These are phyloP conservation scores for Mortierella sp. DNA, from an alignment of 371 early-diverging fungal species.

Conservation along the genomic window DNA sequence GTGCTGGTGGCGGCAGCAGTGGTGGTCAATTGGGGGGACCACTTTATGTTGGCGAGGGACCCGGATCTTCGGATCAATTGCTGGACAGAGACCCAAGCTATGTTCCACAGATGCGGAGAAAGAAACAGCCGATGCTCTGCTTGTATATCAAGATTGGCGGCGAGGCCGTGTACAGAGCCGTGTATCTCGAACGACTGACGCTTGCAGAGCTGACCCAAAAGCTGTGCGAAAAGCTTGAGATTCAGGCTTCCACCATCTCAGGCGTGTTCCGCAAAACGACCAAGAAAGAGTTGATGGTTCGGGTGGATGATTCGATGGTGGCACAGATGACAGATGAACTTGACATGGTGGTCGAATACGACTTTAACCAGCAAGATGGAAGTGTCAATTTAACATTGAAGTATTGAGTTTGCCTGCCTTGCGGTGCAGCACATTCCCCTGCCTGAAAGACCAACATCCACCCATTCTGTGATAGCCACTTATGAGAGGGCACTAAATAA, in stretches of 20 bases:
- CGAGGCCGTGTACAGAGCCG: conserved; percentile 61
- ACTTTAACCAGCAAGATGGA: conserved; percentile 57
- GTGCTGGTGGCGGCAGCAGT: background rate
- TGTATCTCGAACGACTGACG: conserved; percentile 63
- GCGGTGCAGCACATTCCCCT: conserved; percentile 61
- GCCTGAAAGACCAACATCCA: conserved; percentile 45
- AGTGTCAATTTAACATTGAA: conserved; percentile 57
- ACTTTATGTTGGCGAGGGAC: conserved; percentile 1
- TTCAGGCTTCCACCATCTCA: conserved; percentile 54
- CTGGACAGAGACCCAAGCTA: conserved; percentile 52
- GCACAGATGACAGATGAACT: conserved; percentile 64
- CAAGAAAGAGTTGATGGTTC: conserved; percentile 56
- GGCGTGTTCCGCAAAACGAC: conserved; percentile 55
- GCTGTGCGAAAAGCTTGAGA: conserved; percentile 57
- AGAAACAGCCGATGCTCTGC: conserved; percentile 56
- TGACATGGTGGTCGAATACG: conserved; percentile 63
- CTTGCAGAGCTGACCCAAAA: conserved; percentile 58
- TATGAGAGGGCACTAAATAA: no score
- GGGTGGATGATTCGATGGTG: conserved; percentile 63
- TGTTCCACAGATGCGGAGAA: conserved; percentile 52
- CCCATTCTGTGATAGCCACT: no score
- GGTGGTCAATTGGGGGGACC: background rate
- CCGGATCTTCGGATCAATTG: conserved; percentile 16
- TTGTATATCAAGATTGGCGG: conserved; percentile 61
- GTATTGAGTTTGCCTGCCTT: conserved; percentile 57